These are phyloP conservation scores for Anisodus tanguticus DNA, from an alignment of 257 asterid species.

Conservation along the genomic window DNA sequence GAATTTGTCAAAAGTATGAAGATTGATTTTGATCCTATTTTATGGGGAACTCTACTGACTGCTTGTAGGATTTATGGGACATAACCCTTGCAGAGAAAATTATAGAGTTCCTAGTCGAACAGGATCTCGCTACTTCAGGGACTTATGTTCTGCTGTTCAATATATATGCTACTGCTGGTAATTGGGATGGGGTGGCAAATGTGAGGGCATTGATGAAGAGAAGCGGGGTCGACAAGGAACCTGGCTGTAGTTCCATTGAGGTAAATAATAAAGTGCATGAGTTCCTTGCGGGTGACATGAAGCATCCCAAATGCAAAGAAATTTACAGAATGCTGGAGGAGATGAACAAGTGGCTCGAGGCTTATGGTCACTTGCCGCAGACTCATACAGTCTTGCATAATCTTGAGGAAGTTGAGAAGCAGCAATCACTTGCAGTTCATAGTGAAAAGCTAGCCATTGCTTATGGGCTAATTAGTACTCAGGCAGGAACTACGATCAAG, in stretches of 20 bases:
- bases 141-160: constrained; percentile 43
- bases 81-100: constrained; percentile 36
- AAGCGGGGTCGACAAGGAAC: constrained; percentile 40
- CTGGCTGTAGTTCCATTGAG: constrained; percentile 46
- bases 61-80: constrained; percentile 41
- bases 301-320: constrained; percentile 39
- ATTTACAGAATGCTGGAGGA: constrained; percentile 41
- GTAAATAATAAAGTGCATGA: constrained; percentile 38
- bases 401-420: constrained; percentile 32
- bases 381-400: constrained; percentile 38
- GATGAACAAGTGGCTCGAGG: constrained; percentile 35
- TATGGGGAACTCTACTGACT: constrained; percentile 41
- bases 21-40: constrained; percentile 38
- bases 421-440: constrained; percentile 38
- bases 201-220: constrained; percentile 42
- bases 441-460: constrained; percentile 45
- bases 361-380: constrained; percentile 32
- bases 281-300: constrained; percentile 40
- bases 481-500: constrained; percentile 38
- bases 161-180: constrained; percentile 40
- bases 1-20: constrained; percentile 39
- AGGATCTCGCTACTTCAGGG: constrained; percentile 32
- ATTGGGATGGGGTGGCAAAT: constrained; percentile 42
- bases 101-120: constrained; percentile 29
- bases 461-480: constrained; percentile 40